Conservation (phyloP, 768 basidiomycete species). For the Coprinellus aureogranulatus region DNA sequence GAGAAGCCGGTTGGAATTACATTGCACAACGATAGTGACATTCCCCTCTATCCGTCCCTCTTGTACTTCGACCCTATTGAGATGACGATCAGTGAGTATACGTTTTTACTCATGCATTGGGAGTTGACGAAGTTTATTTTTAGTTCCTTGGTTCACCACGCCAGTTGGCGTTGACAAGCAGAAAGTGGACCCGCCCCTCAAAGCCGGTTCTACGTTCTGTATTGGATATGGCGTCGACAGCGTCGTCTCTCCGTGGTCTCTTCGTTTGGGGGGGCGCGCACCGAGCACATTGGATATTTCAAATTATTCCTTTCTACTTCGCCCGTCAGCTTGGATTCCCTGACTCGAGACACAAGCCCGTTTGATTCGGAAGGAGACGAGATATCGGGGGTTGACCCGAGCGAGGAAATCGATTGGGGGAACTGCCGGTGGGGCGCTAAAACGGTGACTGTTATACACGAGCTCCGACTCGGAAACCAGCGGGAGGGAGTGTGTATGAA, state of each 20-base stretch:
- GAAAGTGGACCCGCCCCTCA: constrained; percentile 25
- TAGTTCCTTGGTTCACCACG: constrained; percentile 21
- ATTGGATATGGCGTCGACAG: constrained; percentile 43
- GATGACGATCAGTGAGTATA: constrained; percentile 30
- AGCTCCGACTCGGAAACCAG: no score
- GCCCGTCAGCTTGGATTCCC: constrained; percentile 30
- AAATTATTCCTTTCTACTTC: constrained; percentile 42
- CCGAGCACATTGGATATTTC: constrained; percentile 40
- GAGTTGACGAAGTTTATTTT: background rate
- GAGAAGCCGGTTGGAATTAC: constrained; percentile 29
- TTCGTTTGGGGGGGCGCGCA: constrained; percentile 27
- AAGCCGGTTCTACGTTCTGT: constrained; percentile 22
- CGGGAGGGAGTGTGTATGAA: no score
- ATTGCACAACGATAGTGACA: constrained; percentile 30
- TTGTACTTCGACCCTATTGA: constrained; percentile 43
- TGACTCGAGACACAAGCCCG: constrained; percentile 29
- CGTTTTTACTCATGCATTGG: background rate
- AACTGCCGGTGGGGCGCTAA: no score
- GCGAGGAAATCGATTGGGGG: no score
- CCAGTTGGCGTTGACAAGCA: constrained; percentile 25
- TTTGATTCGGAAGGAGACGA: constrained; percentile 19
- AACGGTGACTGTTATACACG: no score
- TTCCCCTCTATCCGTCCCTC: constrained; percentile 34
- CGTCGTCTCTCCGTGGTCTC: constrained; percentile 29
- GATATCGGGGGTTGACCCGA: no score